A percentile compares a stretch with the other conserved stretches of the same genome.
Conservation (phyloP, 352 stramenopile species). For the Phytopythium boreale region DNA sequence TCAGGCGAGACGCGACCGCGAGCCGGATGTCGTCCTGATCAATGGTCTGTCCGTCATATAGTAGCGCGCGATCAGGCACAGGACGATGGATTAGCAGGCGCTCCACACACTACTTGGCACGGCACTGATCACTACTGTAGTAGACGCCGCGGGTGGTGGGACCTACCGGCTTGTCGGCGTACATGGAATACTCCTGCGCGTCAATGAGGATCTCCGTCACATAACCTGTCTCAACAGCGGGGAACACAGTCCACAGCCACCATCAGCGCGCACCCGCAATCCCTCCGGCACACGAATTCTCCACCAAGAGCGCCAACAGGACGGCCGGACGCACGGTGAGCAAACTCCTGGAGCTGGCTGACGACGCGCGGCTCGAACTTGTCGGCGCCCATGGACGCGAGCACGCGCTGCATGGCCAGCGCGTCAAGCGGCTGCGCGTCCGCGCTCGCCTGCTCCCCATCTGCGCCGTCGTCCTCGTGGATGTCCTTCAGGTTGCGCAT, state of each 20-base stretch:
- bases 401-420: constrained; percentile 49
- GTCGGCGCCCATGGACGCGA: constrained; percentile 80
- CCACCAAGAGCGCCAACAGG: background rate
- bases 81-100: no score
- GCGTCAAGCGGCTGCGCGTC: constrained; percentile 60
- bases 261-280: background rate
- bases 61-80: background rate
- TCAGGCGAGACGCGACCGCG: constrained; percentile 70
- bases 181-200: constrained; percentile 81
- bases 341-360: constrained; percentile 78
- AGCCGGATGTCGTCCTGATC: constrained; percentile 77
- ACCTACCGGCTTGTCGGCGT: constrained; percentile 62
- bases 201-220: constrained; percentile 82
- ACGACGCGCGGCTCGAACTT: constrained; percentile 80
- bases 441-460: constrained; percentile 26
- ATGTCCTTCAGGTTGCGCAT: constrained; percentile 58
- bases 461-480: constrained; percentile 61
- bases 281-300: no score
- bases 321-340: constrained; percentile 51
- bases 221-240: constrained; percentile 40
- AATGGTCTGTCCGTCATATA: constrained; percentile 33
- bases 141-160: no score
- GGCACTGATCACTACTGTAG: no score
- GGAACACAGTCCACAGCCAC: no score
- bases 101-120: no score